Percentiles rank a stretch among this genome's conserved stretches.
These are phyloP conservation scores for Talaromyces nanjingensis DNA, from an alignment of 495 filamentous ascomycete species.

Conservation along the genomic window DNA sequence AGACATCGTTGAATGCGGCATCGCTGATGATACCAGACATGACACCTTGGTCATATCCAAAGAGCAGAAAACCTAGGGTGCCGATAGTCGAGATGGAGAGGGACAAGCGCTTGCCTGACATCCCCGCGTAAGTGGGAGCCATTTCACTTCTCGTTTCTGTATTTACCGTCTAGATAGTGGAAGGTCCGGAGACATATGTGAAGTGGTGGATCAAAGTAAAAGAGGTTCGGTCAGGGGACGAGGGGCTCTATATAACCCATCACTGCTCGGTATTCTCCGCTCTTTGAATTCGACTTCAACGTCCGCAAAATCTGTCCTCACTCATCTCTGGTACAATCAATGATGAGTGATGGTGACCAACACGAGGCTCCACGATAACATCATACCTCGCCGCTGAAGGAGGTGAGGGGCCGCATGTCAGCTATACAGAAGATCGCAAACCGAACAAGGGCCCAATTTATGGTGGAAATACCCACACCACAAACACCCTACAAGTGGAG, in stretches of 20 bases:
- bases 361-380: background rate
- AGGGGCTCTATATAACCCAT: background rate
- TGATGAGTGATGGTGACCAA: background rate
- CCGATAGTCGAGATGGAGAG: constrained; percentile 58
- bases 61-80: constrained; percentile 67
- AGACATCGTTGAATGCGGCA: constrained; percentile 59
- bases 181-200: background rate
- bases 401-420: background rate
- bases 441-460: background rate
- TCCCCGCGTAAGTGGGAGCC: constrained; percentile 37
- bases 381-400: background rate
- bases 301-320: background rate
- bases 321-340: background rate
- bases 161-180: background rate
- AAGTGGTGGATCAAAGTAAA: background rate
- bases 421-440: background rate
- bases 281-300: background rate
- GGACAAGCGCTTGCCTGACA: constrained; percentile 55
- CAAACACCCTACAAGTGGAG: background rate
- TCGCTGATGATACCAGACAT: constrained; percentile 81
- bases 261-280: background rate
- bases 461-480: background rate
- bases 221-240: background rate
- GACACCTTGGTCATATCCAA: constrained; percentile 66
- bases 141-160: background rate